Percentiles rank a stretch among this genome's conserved stretches.
Evolutionary conservation across 148 eudicot species (phyloP).

Genomic region (Dianthus caryophyllus): DNA sequence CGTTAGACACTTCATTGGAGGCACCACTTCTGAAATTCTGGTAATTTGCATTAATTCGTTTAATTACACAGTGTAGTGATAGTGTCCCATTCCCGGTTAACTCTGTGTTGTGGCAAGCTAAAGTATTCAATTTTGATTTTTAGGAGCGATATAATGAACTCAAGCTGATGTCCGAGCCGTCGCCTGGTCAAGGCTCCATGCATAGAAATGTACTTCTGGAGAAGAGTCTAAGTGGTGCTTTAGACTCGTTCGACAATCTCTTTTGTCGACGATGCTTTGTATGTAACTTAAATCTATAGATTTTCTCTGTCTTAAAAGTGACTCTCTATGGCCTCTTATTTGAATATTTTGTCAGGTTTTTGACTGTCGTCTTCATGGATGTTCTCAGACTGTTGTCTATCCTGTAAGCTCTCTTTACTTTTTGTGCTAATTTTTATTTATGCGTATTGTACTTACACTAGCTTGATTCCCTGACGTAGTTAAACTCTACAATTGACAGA

Average conservation of each 20-base stretch:
- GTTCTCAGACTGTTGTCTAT: slow-evolving; percentile 56
- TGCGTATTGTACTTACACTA: slow-evolving; percentile 9
- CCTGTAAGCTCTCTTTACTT: slow-evolving; percentile 49
- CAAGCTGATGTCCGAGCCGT: slow-evolving; percentile 38
- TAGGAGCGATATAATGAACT: slow-evolving; percentile 70
- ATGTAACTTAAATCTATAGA: slow-evolving; percentile 13
- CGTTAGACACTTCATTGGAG: slow-evolving; percentile 60
- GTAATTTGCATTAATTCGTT: slow-evolving; percentile 26
- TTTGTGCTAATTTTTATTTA: not conserved
- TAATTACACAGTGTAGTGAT: not conserved
- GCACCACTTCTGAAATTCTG: slow-evolving; percentile 58
- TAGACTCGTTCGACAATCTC: slow-evolving; percentile 85
- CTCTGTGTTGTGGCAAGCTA: slow-evolving; percentile 1
- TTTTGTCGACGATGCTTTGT: slow-evolving; percentile 99
- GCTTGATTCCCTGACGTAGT: slow-evolving; percentile 5
- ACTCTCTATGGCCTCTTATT: not conserved
- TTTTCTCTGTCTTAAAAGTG: not conserved
- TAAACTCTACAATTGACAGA: slow-evolving; percentile 36
- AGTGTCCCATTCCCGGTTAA: not conserved
- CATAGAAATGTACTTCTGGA: slow-evolving; percentile 37
- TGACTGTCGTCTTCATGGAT: slow-evolving; percentile 92
- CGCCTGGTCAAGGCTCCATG: slow-evolving; percentile 23
- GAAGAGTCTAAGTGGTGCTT: slow-evolving; percentile 63
- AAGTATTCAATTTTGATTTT: slow-evolving; percentile 12
- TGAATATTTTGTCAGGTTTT: slow-evolving; percentile 49